These are phyloP conservation scores for Collybiopsis confluens DNA, from an alignment of 768 basidiomycete species.

Conservation along the genomic window DNA sequence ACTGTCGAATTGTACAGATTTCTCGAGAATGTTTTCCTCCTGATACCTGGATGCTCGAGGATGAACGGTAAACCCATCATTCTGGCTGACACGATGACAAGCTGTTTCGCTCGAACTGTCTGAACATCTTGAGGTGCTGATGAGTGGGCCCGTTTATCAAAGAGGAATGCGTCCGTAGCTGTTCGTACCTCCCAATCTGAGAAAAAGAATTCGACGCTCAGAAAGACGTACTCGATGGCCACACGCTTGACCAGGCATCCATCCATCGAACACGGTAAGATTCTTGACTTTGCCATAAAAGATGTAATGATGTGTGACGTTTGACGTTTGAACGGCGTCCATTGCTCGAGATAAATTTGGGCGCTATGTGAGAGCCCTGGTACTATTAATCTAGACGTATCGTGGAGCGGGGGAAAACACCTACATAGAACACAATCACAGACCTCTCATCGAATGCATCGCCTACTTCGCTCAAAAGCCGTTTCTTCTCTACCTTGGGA, in stretches of 20 bases:
- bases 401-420: no score
- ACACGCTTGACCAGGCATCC: no score
- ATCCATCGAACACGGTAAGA: no score
- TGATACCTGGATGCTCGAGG: slow-evolving; percentile 46
- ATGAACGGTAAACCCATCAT: slow-evolving; percentile 47
- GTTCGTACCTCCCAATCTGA: slow-evolving; percentile 14
- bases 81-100: slow-evolving; percentile 49
- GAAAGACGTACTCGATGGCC: no score
- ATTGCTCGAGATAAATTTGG: slow-evolving; percentile 4
- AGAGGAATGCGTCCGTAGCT: slow-evolving; percentile 29
- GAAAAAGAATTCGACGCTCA: no score
- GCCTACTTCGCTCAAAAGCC: no score
- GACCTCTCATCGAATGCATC: no score
- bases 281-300: no score
- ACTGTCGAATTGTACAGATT: slow-evolving; percentile 35
- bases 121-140: slow-evolving; percentile 2
- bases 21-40: slow-evolving; percentile 31
- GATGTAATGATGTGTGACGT: slow-evolving; percentile 10
- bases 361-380: neutral
- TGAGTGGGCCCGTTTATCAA: slow-evolving; percentile 17
- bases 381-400: no score
- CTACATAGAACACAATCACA: no score
- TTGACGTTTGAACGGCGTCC: slow-evolving; percentile 27
- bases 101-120: slow-evolving; percentile 33
- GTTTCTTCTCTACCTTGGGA: no score